These are phyloP conservation scores for Blepharisma undulans DNA, from an alignment of 169 alveolate genomes.

Conservation along the genomic window DNA sequence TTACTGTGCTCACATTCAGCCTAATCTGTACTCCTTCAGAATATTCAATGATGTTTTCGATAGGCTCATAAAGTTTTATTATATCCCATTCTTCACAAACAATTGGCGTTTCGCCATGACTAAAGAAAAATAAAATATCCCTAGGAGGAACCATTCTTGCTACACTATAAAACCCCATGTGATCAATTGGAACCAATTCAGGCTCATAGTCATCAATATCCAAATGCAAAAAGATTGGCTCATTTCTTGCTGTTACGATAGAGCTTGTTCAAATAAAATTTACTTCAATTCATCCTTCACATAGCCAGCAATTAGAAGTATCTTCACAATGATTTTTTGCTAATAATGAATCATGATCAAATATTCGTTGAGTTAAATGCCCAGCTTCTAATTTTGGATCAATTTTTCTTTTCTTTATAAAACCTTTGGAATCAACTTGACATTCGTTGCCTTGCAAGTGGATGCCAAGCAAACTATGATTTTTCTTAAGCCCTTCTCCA, in stretches of 20 bases:
- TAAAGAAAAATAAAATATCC: slow-evolving; percentile 58
- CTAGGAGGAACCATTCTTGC: slow-evolving; percentile 78
- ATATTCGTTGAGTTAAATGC: background rate
- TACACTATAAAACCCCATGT: slow-evolving; percentile 10
- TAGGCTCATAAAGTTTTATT: background rate
- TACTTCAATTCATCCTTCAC: slow-evolving; percentile 12
- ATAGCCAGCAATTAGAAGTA: slow-evolving; percentile 6
- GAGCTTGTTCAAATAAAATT: background rate
- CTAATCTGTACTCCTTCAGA: background rate
- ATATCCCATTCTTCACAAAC: background rate
- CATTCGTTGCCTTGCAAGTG: slow-evolving; percentile 57
- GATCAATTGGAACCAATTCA: background rate
- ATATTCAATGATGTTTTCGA: background rate
- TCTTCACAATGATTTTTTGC: background rate
- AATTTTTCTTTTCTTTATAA: background rate
- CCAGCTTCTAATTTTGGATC: background rate
- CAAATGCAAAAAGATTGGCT: slow-evolving; percentile 61
- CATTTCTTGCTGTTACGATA: background rate
- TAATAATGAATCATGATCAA: background rate
- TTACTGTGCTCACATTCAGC: background rate
- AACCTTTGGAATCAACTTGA: slow-evolving; percentile 55
- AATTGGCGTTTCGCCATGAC: background rate
- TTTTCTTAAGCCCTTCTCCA: slow-evolving; percentile 40
- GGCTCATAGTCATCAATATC: slow-evolving; percentile 43
- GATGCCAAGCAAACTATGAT: slow-evolving; percentile 55